phyloP scores from a whole-genome alignment of 2,329 filamentous ascomycete species.

The Magnaporthales sp. region DNA sequence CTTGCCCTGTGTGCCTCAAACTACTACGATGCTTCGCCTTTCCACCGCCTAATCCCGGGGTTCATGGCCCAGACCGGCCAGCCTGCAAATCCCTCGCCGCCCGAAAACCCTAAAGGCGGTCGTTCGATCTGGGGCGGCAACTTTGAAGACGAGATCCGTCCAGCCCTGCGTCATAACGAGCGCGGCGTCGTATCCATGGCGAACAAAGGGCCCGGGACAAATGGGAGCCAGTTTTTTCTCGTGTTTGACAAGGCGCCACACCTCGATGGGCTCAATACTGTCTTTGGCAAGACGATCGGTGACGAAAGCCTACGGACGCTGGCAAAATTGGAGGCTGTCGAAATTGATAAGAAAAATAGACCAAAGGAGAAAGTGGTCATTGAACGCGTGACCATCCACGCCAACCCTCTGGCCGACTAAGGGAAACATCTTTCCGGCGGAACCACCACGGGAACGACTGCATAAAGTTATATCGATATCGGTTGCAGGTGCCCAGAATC shows the following conservation, averaged over 20 bases:
- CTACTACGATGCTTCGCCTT: conserved; percentile 67
- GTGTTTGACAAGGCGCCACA: conserved; percentile 70
- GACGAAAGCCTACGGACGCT: conserved; percentile 57
- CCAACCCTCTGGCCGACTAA: conserved; percentile 61
- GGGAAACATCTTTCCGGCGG: not conserved
- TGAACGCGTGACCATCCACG: conserved; percentile 64
- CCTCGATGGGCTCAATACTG: conserved; percentile 75
- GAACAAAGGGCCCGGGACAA: conserved; percentile 65
- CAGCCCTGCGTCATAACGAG: conserved; percentile 57
- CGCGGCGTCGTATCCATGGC: conserved; percentile 70
- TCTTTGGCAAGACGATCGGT: conserved; percentile 67
- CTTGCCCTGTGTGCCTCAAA: conserved; percentile 74
- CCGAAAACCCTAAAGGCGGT: conserved; percentile 57
- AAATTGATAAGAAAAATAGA: conserved; percentile 70
- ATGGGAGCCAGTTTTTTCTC: conserved; percentile 76
- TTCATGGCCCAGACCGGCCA: conserved; percentile 78
- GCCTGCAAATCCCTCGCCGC: conserved; percentile 40
- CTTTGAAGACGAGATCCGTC: conserved; percentile 76
- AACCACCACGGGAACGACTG: not conserved
- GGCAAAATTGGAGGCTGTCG: conserved; percentile 60
- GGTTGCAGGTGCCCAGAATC: not conserved
- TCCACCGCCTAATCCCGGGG: conserved; percentile 70
- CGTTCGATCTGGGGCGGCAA: conserved; percentile 63
- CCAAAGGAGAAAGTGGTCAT: conserved; percentile 63
- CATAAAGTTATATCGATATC: not conserved